Evolutionary conservation across 2,329 filamentous ascomycete genomes (phyloP).

Genomic region (Corynespora cassiicola): DNA sequence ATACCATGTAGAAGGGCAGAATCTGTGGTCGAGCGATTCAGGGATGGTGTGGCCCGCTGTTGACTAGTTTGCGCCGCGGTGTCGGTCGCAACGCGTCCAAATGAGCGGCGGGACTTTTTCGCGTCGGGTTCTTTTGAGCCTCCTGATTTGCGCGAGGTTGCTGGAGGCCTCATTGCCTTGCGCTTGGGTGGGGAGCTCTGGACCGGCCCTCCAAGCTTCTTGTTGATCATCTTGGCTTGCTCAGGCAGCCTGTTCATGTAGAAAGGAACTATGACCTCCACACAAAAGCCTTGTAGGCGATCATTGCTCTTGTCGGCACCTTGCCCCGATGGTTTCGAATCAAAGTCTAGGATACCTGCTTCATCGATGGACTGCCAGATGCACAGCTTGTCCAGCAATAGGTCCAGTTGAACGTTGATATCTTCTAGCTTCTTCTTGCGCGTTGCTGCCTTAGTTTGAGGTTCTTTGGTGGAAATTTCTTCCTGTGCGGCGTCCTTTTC

Average conservation of each 20-base stretch:
- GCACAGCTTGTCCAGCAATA: slow-evolving; percentile 77
- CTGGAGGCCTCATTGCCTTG: slow-evolving; percentile 49
- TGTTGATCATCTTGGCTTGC: slow-evolving; percentile 72
- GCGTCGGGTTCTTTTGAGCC: slow-evolving; percentile 45
- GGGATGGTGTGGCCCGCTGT: slow-evolving; percentile 62
- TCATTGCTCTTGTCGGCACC: slow-evolving; percentile 54
- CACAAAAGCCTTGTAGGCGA: slow-evolving; percentile 76
- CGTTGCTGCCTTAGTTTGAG: slow-evolving; percentile 40
- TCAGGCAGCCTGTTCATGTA: slow-evolving; percentile 79
- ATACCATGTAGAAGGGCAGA: slow-evolving; percentile 64
- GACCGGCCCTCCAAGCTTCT: slow-evolving; percentile 76
- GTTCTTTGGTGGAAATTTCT: slow-evolving; percentile 18
- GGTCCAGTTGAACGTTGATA: slow-evolving; percentile 70
- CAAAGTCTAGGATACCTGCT: slow-evolving; percentile 53
- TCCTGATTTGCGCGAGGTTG: slow-evolving; percentile 44
- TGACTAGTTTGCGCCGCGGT: slow-evolving; percentile 58
- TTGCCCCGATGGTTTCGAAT: slow-evolving; percentile 30
- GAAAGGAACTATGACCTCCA: slow-evolving; percentile 83
- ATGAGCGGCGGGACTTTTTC: slow-evolving; percentile 56
- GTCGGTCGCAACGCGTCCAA: slow-evolving; percentile 69
- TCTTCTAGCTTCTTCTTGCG: slow-evolving; percentile 69
- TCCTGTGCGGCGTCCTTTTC: slow-evolving; percentile 22
- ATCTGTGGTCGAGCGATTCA: slow-evolving; percentile 73
- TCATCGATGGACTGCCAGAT: slow-evolving; percentile 82
- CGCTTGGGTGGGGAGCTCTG: slow-evolving; percentile 64